Conservation (phyloP, 768 basidiomycete species). For the Pleurotus citrinopileatus region DNA sequence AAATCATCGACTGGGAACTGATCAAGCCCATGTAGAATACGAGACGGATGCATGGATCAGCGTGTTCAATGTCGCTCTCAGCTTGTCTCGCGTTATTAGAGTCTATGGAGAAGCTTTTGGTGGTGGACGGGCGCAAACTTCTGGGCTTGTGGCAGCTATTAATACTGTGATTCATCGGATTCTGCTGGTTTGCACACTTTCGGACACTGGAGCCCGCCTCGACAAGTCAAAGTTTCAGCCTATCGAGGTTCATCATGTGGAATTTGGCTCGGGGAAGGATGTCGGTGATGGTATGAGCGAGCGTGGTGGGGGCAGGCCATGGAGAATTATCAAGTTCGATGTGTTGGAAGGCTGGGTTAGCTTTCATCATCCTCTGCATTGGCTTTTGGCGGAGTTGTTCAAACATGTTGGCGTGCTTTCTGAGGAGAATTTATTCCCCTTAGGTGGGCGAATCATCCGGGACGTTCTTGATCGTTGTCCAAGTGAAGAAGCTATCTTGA, state of each 20-base stretch:
- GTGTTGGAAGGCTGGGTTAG: slow-evolving; percentile 82
- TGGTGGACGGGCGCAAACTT: slow-evolving; percentile 45
- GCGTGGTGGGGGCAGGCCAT: slow-evolving; percentile 18
- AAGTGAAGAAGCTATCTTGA: slow-evolving; percentile 66
- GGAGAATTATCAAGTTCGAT: slow-evolving; percentile 73
- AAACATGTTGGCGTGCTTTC: slow-evolving; percentile 75
- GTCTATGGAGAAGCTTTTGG: slow-evolving; percentile 84
- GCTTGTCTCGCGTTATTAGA: slow-evolving; percentile 84
- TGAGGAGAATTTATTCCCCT: slow-evolving; percentile 46
- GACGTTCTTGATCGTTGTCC: slow-evolving; percentile 62
- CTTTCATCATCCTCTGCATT: slow-evolving; percentile 91
- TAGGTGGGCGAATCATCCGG: slow-evolving; percentile 52
- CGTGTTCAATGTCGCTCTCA: slow-evolving; percentile 93
- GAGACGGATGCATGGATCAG: slow-evolving; percentile 97
- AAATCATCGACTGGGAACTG: slow-evolving; percentile 66
- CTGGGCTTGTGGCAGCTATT: slow-evolving; percentile 66
- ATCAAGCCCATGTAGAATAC: slow-evolving; percentile 85
- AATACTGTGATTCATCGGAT: slow-evolving; percentile 69
- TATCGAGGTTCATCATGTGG: slow-evolving; percentile 62
- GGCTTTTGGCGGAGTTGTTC: slow-evolving; percentile 85
- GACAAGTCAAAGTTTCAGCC: slow-evolving; percentile 65
- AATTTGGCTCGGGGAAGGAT: slow-evolving; percentile 64
- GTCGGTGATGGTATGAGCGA: not conserved
- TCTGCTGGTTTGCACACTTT: slow-evolving; percentile 64
- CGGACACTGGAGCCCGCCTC: slow-evolving; percentile 50